Evolutionary conservation across 495 filamentous ascomycete species (phyloP).

Genomic region (Amorphotheca resinae): DNA sequence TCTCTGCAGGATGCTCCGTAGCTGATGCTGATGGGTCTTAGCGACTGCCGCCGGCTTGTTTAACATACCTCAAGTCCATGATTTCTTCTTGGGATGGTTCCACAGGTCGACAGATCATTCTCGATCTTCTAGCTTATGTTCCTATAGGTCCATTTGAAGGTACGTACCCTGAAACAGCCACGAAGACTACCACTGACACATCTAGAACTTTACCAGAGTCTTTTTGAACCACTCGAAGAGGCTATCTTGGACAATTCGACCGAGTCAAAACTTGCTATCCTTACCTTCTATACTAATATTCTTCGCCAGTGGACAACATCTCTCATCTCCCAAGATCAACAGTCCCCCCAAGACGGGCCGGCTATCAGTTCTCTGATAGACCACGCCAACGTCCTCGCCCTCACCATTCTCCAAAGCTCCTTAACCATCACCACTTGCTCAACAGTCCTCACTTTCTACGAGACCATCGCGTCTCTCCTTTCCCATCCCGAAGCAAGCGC

Average conservation of each 20-base stretch:
- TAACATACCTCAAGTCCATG: conserved; percentile 50
- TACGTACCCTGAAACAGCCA: conserved; percentile 17
- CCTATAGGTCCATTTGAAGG: conserved; percentile 48
- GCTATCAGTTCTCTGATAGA: conserved; percentile 35
- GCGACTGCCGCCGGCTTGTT: conserved; percentile 46
- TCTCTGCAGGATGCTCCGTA: not conserved
- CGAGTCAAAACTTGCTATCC: conserved; percentile 38
- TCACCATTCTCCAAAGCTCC: conserved; percentile 44
- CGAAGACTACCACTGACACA: conserved; percentile 2
- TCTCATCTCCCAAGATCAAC: conserved; percentile 23
- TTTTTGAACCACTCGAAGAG: conserved; percentile 46
- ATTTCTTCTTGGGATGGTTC: conserved; percentile 57
- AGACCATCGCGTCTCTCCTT: conserved; percentile 41
- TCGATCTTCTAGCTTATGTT: conserved; percentile 52
- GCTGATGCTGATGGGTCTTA: conserved; percentile 19
- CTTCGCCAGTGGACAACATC: conserved; percentile 54
- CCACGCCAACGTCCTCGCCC: conserved; percentile 50
- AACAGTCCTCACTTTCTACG: conserved; percentile 59
- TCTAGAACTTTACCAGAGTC: conserved; percentile 36
- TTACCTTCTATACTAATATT: conserved; percentile 60
- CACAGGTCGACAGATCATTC: conserved; percentile 42
- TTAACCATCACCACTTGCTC: conserved; percentile 27
- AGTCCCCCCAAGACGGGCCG: conserved; percentile 16
- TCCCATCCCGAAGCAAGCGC: conserved; percentile 36
- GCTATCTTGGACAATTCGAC: conserved; percentile 39